Evolutionary conservation across 2,329 filamentous ascomycete species (phyloP), one percentile per base, ranked within the genome.

Genomic region (Xylaria sp.): DNA sequence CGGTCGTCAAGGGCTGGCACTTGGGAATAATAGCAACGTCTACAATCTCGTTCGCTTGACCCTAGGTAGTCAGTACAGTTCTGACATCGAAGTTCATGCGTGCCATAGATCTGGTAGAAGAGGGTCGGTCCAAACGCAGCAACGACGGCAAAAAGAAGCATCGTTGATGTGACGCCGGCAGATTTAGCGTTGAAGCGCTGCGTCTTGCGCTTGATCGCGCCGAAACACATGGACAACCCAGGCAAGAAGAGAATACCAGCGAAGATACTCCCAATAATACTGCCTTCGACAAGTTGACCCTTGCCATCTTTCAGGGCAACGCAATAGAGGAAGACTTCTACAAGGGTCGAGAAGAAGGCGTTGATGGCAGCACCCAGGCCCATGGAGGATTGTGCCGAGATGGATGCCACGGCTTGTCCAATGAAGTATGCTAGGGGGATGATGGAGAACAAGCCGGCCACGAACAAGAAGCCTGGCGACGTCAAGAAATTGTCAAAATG

Each of bases 101-200:
- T 96, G 63, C 94, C 95, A 72, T 97, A 97, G 59, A 99, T 96
- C 69, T 99, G 93, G 74, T 97, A 99, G 75, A 99, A 99, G 13
- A 99, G 77, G 0, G 94, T 99, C 2, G 94, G 94, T 0, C 93
- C 89, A 72, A 99, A 99, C 7, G 93, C 91, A 57, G 90, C 93
- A 64, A 99, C 94, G 38, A 96, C 90, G 20, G 94, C 93, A 70
- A 99, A 99, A 8, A 99, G 80, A 52, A 99, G 77, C 94, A 99
- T 99, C 0, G 94, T 99, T 2, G 92, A 97, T 0, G 93, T 97
- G 29, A 97, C 94, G 69, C 94, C 92, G 24, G 94, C 94, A 29
- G 93, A 97, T 67, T 88, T 91, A 59, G 94, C 92, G 69, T 99
- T 99, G 81, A 99, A 99, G 39, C 94, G 88, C 71, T 99, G 94